phyloP scores from a whole-genome alignment of 495 filamentous ascomycete species.

The Rostrohypoxylon terebratum region DNA sequence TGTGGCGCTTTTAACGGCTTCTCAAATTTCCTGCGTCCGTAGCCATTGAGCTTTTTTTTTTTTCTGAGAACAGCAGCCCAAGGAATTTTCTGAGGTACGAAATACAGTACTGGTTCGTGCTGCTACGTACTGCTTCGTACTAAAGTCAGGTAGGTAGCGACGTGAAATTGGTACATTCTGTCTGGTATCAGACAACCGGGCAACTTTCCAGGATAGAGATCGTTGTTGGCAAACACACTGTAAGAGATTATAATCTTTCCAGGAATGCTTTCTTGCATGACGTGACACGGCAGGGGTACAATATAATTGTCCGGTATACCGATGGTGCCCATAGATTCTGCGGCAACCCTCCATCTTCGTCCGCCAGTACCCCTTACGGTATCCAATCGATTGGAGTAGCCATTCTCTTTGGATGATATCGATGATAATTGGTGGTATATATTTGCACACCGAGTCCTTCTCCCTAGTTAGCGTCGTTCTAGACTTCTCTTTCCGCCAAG shows the following conservation, averaged over 20 bases:
- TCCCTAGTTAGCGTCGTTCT: slow-evolving; percentile 5
- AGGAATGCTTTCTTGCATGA: slow-evolving; percentile 30
- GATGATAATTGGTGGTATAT: background rate
- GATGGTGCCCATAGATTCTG: slow-evolving; percentile 18
- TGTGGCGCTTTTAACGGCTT: slow-evolving; percentile 34
- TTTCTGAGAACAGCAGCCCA: slow-evolving; percentile 4
- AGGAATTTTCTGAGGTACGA: slow-evolving; percentile 19
- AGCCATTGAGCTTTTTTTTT: slow-evolving; percentile 12
- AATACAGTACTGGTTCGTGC: background rate
- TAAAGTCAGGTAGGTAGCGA: slow-evolving; percentile 14
- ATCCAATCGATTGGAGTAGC: slow-evolving; percentile 23
- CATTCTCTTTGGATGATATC: background rate
- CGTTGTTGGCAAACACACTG: slow-evolving; percentile 18
- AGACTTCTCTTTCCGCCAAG: background rate
- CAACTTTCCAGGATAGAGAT: background rate
- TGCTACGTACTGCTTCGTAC: slow-evolving; percentile 15
- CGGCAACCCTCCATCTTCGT: slow-evolving; percentile 20
- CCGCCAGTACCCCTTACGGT: background rate
- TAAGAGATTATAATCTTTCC: slow-evolving; percentile 32
- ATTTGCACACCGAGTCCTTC: slow-evolving; percentile 1
- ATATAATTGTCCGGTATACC: background rate
- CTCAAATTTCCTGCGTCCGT: slow-evolving; percentile 1
- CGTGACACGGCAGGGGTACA: slow-evolving; percentile 23
- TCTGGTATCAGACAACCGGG: background rate
- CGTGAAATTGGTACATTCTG: slow-evolving; percentile 4